phyloP scores from a whole-genome alignment of 2,329 filamentous ascomycete species.

The Xylaria digitata region DNA sequence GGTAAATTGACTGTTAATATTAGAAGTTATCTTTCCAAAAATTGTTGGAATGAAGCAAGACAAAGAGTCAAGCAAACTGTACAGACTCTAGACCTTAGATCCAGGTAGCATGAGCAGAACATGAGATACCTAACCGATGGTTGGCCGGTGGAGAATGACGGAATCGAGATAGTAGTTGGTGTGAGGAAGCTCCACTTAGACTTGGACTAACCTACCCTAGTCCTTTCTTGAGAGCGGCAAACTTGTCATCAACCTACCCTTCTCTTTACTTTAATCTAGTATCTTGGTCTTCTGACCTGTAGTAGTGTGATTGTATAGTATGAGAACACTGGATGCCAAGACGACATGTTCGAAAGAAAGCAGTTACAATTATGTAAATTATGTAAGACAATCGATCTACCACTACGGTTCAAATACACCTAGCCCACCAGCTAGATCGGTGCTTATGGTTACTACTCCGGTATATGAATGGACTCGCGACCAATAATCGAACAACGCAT shows the following conservation, averaged over 20 bases:
- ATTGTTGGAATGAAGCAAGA: neutral
- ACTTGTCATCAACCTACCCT: neutral
- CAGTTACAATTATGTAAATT: too few relatives aligned
- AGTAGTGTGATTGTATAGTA: neutral
- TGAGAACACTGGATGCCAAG: neutral
- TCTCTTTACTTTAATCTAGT: neutral
- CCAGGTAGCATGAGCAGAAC: neutral
- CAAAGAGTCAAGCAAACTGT: neutral
- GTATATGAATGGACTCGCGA: too few relatives aligned
- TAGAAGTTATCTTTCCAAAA: neutral
- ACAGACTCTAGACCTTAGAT: neutral
- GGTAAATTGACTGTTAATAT: neutral
- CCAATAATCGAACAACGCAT: too few relatives aligned
- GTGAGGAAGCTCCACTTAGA: conserved; percentile 15
- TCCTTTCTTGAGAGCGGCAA: conserved; percentile 17
- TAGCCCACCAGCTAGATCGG: too few relatives aligned
- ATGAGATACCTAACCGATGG: conserved; percentile 5
- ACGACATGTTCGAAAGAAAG: neutral
- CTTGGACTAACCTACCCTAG: neutral
- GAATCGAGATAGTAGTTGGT: conserved; percentile 25
- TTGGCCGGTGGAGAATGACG: conserved; percentile 25
- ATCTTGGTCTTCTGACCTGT: neutral
- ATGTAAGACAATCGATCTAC: neutral
- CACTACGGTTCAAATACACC: too few relatives aligned
- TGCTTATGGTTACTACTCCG: too few relatives aligned